These are phyloP conservation scores for Ceratocystis eucalypticola DNA, from an alignment of 2,329 filamentous ascomycete species.

Conservation along the genomic window DNA sequence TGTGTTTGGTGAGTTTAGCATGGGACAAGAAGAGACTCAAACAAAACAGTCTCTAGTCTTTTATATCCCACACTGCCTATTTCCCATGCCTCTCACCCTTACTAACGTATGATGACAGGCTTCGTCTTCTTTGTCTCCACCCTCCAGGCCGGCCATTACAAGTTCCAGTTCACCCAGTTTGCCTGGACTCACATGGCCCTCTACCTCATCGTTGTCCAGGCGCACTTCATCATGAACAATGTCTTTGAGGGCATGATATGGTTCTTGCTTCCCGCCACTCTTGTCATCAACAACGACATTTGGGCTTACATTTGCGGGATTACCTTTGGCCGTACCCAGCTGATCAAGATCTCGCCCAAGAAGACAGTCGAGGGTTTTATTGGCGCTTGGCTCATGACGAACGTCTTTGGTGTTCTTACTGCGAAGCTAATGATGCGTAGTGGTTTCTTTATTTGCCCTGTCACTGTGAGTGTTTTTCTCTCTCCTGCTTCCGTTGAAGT, in stretches of 20 bases:
- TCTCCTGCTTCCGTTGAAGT: not conserved
- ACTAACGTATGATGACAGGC: slow-evolving; percentile 36
- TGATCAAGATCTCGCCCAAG: slow-evolving; percentile 96
- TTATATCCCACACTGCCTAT: slow-evolving; percentile 23
- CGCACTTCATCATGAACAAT: slow-evolving; percentile 99
- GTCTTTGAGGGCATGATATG: slow-evolving; percentile 99
- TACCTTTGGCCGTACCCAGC: slow-evolving; percentile 85
- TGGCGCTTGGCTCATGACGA: slow-evolving; percentile 89
- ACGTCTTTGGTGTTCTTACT: slow-evolving; percentile 69
- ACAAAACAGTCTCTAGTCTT: not conserved
- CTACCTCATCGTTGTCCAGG: slow-evolving; percentile 93
- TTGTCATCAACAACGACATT: slow-evolving; percentile 98
- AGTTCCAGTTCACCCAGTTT: slow-evolving; percentile 98
- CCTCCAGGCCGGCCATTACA: slow-evolving; percentile 88
- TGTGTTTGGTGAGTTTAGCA: slow-evolving; percentile 59
- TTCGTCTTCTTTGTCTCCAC: slow-evolving; percentile 97
- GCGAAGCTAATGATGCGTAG: slow-evolving; percentile 77
- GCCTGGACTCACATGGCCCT: slow-evolving; percentile 99
- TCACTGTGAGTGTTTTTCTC: slow-evolving; percentile 46
- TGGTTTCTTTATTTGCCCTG: slow-evolving; percentile 97
- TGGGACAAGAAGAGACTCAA: not conserved
- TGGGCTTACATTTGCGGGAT: slow-evolving; percentile 97
- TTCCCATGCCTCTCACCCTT: not conserved
- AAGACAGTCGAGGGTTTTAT: slow-evolving; percentile 98
- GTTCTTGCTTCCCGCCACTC: slow-evolving; percentile 90